A percentile compares a stretch with the other conserved stretches of the same genome.
Conservation (phyloP, 2,329 filamentous ascomycete genomes). For the Xylariales sp. region DNA sequence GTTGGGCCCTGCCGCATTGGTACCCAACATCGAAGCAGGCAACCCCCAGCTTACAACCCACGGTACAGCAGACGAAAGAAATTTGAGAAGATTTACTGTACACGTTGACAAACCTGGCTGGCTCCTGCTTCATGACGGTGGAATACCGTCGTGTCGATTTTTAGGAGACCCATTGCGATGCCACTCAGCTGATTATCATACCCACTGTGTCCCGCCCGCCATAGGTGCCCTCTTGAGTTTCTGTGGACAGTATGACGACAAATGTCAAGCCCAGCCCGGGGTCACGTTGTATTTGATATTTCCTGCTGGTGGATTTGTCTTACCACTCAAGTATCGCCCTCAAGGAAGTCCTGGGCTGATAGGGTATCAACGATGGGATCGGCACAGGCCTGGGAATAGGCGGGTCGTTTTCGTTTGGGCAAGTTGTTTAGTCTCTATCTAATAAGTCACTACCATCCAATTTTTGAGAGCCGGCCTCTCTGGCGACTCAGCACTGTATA, state of each 20-base stretch:
- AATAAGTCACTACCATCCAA: too few relatives aligned
- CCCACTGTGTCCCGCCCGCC: background rate
- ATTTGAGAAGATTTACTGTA: too few relatives aligned
- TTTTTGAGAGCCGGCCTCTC: background rate
- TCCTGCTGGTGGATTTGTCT: background rate
- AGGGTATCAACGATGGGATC: constrained; percentile 18
- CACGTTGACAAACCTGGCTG: constrained; percentile 10
- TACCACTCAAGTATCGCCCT: background rate
- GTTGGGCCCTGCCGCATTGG: constrained; percentile 39
- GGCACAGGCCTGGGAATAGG: too few relatives aligned
- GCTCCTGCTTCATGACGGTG: constrained; percentile 1
- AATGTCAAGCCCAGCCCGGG: background rate
- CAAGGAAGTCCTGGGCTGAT: constrained; percentile 15
- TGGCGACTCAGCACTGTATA: constrained; percentile 1
- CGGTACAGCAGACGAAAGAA: constrained; percentile 14
- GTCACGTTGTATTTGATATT: background rate
- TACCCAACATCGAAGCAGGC: constrained; percentile 34
- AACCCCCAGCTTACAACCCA: constrained; percentile 12
- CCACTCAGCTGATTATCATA: background rate
- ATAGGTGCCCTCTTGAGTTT: background rate
- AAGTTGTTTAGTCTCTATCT: too few relatives aligned
- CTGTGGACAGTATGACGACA: constrained; percentile 5
- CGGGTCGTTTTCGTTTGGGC: too few relatives aligned
- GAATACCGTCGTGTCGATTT: constrained; percentile 2
- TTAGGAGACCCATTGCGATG: constrained; percentile 5